These are phyloP conservation scores for Chaetomium globosum DNA, from an alignment of 2,329 filamentous ascomycete species.

Conservation along the genomic window DNA sequence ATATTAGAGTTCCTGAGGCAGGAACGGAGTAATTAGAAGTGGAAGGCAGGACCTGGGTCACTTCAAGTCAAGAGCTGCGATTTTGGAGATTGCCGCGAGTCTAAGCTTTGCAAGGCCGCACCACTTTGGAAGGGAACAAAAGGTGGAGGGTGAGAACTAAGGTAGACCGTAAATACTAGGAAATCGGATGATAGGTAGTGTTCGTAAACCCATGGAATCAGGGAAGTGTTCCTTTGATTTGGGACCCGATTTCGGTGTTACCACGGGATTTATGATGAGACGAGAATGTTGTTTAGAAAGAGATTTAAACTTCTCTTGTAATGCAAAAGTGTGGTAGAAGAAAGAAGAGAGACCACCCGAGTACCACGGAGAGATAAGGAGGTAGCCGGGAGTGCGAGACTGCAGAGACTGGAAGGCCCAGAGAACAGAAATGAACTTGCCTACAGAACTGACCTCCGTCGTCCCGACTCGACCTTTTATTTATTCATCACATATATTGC, in stretches of 20 bases:
- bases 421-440: no score
- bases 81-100: not conserved
- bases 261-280: not conserved
- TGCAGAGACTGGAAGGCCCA: not conserved
- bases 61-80: constrained; percentile 1
- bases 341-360: not conserved
- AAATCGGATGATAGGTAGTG: not conserved
- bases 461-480: no score
- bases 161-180: not conserved
- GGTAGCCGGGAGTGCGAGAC: not conserved
- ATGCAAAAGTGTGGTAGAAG: not conserved
- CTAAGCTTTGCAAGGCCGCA: not conserved
- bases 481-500: no score
- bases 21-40: not conserved
- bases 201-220: not conserved
- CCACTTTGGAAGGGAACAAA: not conserved
- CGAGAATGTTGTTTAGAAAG: not conserved
- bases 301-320: not conserved
- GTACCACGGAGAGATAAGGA: not conserved
- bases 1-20: constrained; percentile 9
- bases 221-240: not conserved
- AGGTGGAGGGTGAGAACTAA: not conserved
- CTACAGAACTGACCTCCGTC: no score
- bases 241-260: not conserved
- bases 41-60: not conserved